Evolutionary conservation across 345 rosid genomes (phyloP).

Genomic region (Populus alba): DNA sequence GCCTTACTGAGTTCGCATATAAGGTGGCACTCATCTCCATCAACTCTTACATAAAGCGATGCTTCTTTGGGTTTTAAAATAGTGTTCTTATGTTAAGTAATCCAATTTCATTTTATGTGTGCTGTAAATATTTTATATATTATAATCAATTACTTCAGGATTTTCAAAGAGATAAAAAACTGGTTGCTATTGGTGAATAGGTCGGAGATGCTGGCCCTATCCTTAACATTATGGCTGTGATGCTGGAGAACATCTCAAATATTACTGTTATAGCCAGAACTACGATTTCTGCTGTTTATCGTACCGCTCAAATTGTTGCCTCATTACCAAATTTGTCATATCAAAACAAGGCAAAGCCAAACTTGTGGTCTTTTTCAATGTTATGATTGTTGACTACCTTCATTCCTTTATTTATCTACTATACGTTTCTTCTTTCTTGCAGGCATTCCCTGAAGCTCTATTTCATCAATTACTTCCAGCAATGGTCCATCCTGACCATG

Average conservation of each 20-base stretch:
- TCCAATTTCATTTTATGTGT: not conserved
- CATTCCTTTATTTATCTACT: not conserved
- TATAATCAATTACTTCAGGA: not conserved
- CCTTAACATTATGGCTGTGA: constrained; percentile 83
- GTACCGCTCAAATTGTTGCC: constrained; percentile 91
- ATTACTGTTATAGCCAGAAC: constrained; percentile 71
- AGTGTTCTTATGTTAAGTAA: constrained; percentile 3
- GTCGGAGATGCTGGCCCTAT: constrained; percentile 96
- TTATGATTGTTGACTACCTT: constrained; percentile 8
- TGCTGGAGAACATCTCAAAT: constrained; percentile 85
- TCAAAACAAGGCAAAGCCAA: constrained; percentile 64
- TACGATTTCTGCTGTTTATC: constrained; percentile 73
- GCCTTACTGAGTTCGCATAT: constrained; percentile 66
- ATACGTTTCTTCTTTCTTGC: constrained; percentile 19
- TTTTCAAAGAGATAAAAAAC: constrained; percentile 15
- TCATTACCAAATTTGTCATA: constrained; percentile 75
- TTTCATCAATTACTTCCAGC: constrained; percentile 91
- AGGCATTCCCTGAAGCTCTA: constrained; percentile 95
- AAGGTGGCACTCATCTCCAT: constrained; percentile 48
- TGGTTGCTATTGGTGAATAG: constrained; percentile 37
- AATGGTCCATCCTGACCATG: constrained; percentile 95
- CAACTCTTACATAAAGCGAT: not conserved
- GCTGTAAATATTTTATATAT: constrained; percentile 1
- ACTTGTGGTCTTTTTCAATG: constrained; percentile 1
- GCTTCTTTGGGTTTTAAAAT: constrained; percentile 8